Evolutionary conservation across 768 basidiomycete species (phyloP).

Genomic region (Podaxis mareebaensis): DNA sequence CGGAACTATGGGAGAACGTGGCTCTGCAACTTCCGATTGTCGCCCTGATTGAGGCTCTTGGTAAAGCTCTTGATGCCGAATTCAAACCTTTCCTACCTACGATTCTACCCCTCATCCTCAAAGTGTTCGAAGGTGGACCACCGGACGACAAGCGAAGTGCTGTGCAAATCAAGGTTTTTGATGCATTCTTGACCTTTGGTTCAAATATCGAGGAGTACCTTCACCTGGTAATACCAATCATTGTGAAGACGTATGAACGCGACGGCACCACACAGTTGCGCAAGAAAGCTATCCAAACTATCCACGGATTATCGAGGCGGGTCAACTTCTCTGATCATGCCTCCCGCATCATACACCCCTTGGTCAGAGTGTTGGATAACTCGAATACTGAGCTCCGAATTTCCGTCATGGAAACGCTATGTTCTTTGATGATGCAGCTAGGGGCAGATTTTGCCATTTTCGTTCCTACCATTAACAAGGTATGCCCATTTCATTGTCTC

Average conservation of each 20-base stretch:
- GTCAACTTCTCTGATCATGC: slow-evolving; percentile 99
- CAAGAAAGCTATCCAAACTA: slow-evolving; percentile 87
- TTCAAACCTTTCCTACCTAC: slow-evolving; percentile 95
- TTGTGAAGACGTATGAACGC: slow-evolving; percentile 88
- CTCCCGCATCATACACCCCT: slow-evolving; percentile 93
- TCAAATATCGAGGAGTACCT: slow-evolving; percentile 97
- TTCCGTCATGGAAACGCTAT: slow-evolving; percentile 91
- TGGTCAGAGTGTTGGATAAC: slow-evolving; percentile 81
- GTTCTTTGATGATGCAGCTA: slow-evolving; percentile 88
- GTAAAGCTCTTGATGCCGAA: slow-evolving; percentile 92
- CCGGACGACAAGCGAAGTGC: slow-evolving; percentile 73
- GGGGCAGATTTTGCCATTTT: slow-evolving; percentile 98
- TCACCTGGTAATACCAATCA: slow-evolving; percentile 93
- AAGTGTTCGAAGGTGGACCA: slow-evolving; percentile 77
- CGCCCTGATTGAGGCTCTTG: slow-evolving; percentile 88
- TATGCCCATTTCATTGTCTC: slow-evolving; percentile 23
- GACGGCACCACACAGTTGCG: slow-evolving; percentile 76
- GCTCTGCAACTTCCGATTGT: slow-evolving; percentile 90
- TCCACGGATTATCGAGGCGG: slow-evolving; percentile 85
- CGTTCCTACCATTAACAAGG: slow-evolving; percentile 96
- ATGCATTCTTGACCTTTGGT: slow-evolving; percentile 94
- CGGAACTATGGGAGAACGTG: slow-evolving; percentile 86
- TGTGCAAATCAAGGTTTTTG: slow-evolving; percentile 89
- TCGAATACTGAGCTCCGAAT: slow-evolving; percentile 77
- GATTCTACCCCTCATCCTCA: slow-evolving; percentile 85